Evolutionary conservation across 257 asterid genomes (phyloP).

Genomic region (Lithospermum erythrorhizon): DNA sequence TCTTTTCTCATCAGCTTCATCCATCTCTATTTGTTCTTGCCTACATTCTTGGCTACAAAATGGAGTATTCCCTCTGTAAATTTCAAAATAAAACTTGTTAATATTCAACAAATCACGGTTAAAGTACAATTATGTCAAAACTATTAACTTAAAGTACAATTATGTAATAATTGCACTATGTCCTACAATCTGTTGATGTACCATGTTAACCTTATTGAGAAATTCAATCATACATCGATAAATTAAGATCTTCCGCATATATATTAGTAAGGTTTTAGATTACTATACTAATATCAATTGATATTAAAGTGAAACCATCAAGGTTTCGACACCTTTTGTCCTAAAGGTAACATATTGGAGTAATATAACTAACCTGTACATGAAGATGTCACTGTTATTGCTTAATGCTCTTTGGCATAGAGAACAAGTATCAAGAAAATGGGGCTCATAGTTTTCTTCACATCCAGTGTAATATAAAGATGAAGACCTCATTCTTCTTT

Average conservation of each 20-base stretch:
- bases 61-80: constrained; percentile 83
- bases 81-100: neutral
- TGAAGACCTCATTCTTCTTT: constrained; percentile 29
- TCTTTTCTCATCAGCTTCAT: constrained; percentile 66
- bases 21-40: constrained; percentile 88
- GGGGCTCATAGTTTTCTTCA: constrained; percentile 48
- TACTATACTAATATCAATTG: too few species aligned
- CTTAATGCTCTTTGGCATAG: constrained; percentile 56
- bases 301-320: too few species aligned
- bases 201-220: too few species aligned
- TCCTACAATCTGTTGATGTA: too few species aligned
- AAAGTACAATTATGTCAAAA: too few species aligned
- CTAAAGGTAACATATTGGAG: neutral
- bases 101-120: neutral
- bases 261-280: too few species aligned
- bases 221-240: too few species aligned
- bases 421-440: constrained; percentile 74
- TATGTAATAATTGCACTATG: too few species aligned
- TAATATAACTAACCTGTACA: constrained; percentile 63
- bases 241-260: too few species aligned
- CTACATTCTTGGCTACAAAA: constrained; percentile 92
- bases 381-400: constrained; percentile 73
- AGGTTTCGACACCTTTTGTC: too few species aligned
- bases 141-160: too few species aligned
- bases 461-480: constrained; percentile 31